A percentile compares a stretch with the other conserved stretches of the same genome.
Conservation (phyloP, 1,284 basidiomycete genomes). For the Rhodotorula sp. region DNA sequence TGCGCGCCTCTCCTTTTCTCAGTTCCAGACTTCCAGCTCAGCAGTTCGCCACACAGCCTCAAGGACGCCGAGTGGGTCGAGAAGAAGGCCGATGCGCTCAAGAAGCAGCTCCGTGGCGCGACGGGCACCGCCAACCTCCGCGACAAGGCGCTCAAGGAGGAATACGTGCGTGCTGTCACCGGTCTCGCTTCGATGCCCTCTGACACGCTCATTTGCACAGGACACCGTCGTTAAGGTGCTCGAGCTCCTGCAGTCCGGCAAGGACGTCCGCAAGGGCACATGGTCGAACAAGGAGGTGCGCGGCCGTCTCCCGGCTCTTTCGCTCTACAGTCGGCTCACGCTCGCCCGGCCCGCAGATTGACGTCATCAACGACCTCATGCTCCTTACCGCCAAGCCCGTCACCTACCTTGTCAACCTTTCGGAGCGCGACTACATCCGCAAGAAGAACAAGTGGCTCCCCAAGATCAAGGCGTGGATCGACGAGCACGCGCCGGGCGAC, state of each 20-base stretch:
- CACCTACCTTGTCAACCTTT: conserved; percentile 97
- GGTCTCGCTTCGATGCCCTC: too few relatives aligned
- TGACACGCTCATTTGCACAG: conserved; percentile 53
- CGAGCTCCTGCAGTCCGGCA: conserved; percentile 77
- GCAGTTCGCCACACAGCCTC: conserved; percentile 52
- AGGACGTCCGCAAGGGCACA: conserved; percentile 89
- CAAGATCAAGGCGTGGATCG: conserved; percentile 99
- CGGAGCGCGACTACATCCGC: conserved; percentile 90
- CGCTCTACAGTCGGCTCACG: not conserved
- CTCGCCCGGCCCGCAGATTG: conserved; percentile 64
- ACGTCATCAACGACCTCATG: conserved; percentile 88
- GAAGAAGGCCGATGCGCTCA: conserved; percentile 79
- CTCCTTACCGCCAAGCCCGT: conserved; percentile 97
- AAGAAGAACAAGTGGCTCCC: conserved; percentile 99
- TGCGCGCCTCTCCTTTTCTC: not conserved
- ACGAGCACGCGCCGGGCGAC: conserved; percentile 95
- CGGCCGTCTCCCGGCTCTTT: not conserved
- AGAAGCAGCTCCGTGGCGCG: conserved; percentile 65
- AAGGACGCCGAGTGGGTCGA: conserved; percentile 99
- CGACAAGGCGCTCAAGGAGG: conserved; percentile 95
- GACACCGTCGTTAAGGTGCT: conserved; percentile 83
- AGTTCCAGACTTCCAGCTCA: not conserved
- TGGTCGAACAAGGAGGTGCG: conserved; percentile 98
- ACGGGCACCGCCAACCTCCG: conserved; percentile 80
- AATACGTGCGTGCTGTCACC: conserved; percentile 65